Conservation (phyloP, 192 early-diverging fungal genomes). For the Coemansia sp. region DNA sequence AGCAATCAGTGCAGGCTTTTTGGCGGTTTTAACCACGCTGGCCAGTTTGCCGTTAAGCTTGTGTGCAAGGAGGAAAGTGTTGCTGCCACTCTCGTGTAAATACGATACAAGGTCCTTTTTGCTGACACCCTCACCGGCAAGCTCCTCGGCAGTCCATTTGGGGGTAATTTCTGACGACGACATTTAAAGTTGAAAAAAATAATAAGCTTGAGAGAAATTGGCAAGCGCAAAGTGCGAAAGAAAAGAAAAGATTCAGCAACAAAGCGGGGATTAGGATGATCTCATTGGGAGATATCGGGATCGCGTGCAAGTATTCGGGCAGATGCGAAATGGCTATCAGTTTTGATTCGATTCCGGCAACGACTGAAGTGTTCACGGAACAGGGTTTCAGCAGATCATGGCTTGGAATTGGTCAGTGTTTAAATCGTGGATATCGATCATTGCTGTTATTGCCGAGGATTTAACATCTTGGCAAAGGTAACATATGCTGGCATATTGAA, state of each 20-base stretch:
- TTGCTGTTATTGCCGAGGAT: not conserved
- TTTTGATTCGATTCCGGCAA: too few species aligned
- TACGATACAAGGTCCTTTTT: slow-evolving; percentile 73
- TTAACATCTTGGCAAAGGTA: not conserved
- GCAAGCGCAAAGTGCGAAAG: not conserved
- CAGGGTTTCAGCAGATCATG: not conserved
- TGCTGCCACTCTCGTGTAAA: slow-evolving; percentile 66
- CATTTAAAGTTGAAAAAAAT: slow-evolving; percentile 9
- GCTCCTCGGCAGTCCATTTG: slow-evolving; percentile 68
- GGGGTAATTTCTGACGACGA: slow-evolving; percentile 19
- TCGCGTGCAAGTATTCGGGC: too few species aligned
- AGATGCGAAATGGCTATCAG: too few species aligned
- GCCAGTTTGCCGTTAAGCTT: slow-evolving; percentile 75
- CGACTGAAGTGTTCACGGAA: too few species aligned
- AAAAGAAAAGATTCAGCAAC: not conserved
- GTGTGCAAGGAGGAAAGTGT: slow-evolving; percentile 64
- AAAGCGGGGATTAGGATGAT: not conserved
- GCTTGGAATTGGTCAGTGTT: not conserved
- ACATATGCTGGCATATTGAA: too few species aligned
- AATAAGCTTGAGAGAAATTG: not conserved
- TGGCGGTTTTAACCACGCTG: slow-evolving; percentile 69
- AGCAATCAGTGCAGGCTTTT: slow-evolving; percentile 63
- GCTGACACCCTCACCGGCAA: slow-evolving; percentile 65
- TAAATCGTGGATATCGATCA: not conserved
- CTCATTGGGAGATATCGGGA: too few species aligned